These are phyloP conservation scores for Helotiales sp. DNA, from an alignment of 2,329 filamentous ascomycete species.

Conservation along the genomic window DNA sequence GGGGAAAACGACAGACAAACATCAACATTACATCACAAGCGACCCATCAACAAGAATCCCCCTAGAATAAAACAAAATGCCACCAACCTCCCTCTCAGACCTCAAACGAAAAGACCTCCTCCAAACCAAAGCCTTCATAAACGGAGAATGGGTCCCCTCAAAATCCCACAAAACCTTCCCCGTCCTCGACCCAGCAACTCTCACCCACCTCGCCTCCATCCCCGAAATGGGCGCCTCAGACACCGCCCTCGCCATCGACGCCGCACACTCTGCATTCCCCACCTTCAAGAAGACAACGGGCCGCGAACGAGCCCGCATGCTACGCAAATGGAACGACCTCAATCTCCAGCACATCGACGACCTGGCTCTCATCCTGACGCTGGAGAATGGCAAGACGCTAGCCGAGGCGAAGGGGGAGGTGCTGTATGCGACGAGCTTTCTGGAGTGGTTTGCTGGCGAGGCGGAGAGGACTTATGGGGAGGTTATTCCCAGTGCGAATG, in stretches of 20 bases:
- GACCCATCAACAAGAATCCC: no score
- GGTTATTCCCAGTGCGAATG: slow-evolving; percentile 17
- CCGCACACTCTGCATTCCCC: slow-evolving; percentile 51
- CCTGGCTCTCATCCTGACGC: slow-evolving; percentile 62
- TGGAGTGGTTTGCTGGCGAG: slow-evolving; percentile 66
- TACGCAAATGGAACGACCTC: slow-evolving; percentile 71
- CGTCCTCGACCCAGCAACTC: slow-evolving; percentile 54
- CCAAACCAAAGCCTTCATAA: slow-evolving; percentile 56
- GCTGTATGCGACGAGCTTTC: slow-evolving; percentile 62
- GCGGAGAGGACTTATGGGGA: slow-evolving; percentile 29
- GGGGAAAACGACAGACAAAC: no score
- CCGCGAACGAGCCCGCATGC: slow-evolving; percentile 63
- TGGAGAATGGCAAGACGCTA: slow-evolving; percentile 72
- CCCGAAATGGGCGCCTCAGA: slow-evolving; percentile 58
- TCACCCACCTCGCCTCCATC: slow-evolving; percentile 54
- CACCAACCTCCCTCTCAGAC: slow-evolving; percentile 22
- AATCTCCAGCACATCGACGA: slow-evolving; percentile 70
- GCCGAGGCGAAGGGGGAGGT: slow-evolving; percentile 64
- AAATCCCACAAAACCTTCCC: slow-evolving; percentile 59
- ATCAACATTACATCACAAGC: no score
- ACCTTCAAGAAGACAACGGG: slow-evolving; percentile 63
- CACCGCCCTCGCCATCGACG: slow-evolving; percentile 54
- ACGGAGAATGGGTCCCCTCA: slow-evolving; percentile 58
- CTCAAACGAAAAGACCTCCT: slow-evolving; percentile 45
- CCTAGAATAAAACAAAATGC: slow-evolving; percentile 19